Conservation (phyloP, 208 protist genomes). For the Leishmania amazonensis region DNA sequence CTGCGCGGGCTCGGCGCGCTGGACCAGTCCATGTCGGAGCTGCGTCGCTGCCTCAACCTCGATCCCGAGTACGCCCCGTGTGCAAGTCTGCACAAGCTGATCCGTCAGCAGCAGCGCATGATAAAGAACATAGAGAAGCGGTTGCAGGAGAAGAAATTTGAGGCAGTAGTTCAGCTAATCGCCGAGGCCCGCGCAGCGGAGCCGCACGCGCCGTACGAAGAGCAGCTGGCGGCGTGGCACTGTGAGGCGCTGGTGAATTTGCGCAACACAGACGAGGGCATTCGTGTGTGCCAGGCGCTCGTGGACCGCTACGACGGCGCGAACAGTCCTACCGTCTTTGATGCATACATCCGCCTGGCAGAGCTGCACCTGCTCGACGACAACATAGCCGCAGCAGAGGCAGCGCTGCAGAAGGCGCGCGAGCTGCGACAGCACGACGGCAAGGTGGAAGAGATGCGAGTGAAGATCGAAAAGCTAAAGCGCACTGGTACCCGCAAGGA, state of each 20-base stretch:
- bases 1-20: slow-evolving; percentile 74
- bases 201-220: slow-evolving; percentile 54
- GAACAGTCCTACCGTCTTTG: slow-evolving; percentile 45
- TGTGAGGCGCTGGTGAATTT: slow-evolving; percentile 75
- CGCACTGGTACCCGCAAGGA: slow-evolving; percentile 74
- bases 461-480: slow-evolving; percentile 66
- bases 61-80: slow-evolving; percentile 87
- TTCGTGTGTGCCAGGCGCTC: slow-evolving; percentile 48
- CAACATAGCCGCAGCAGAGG: slow-evolving; percentile 63
- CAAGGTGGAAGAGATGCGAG: slow-evolving; percentile 36
- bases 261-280: slow-evolving; percentile 55
- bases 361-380: slow-evolving; percentile 87
- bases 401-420: slow-evolving; percentile 45
- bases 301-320: slow-evolving; percentile 41
- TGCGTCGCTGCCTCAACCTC: slow-evolving; percentile 78
- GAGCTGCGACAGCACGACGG: slow-evolving; percentile 34
- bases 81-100: slow-evolving; percentile 58
- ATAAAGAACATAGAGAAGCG: slow-evolving; percentile 32
- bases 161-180: slow-evolving; percentile 48
- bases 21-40: slow-evolving; percentile 65
- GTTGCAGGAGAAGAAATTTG: slow-evolving; percentile 55
- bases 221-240: slow-evolving; percentile 74
- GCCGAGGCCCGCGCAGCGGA: slow-evolving; percentile 49
- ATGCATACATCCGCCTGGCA: slow-evolving; percentile 59
- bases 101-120: slow-evolving; percentile 70